Base-by-base conservation (phyloP, 1,284 basidiomycete genomes). In the Cryptococcus deneoformans region DNA sequence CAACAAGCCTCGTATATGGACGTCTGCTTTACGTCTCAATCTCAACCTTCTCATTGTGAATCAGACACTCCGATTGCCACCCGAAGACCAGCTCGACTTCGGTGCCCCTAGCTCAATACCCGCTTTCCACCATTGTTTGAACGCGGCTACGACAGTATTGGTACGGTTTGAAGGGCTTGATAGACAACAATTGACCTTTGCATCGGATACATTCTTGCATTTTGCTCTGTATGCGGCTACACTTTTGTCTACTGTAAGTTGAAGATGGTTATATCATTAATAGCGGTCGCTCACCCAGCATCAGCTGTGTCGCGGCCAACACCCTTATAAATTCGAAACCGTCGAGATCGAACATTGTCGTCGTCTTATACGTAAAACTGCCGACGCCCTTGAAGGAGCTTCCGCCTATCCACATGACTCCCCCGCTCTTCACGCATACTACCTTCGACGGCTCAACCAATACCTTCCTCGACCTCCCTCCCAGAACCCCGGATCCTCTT, bases 171-270 rank as follows among this genome's bases (percentile, higher is more conserved):
- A 67, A 59, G 63, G 58, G 37, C 56, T 73, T 9, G 64, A 67
- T 34, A 60, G 61, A 52, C 46, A 59, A 49, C 65, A 70, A 50
- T 42, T 70, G 46, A 67, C 68, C 2, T 73, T 64, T 45, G 71
- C 69, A 5, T 66, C 69, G 1, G 71, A 73, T 50, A 73, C 71
- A 5, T 57, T 73, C 20, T 58, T 73, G 16, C 71, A 73, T 58
- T 73, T 73, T 48, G 64, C 71, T 36, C 62, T 73, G 34, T 73
- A 73, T 54, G 71, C 71, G 4, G 68, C 65, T 0, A 71, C 68
- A 10, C 64, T 73, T 50, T 58, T 73, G 12, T 71, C 66, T 51
- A 64, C 63, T 10, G 65, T 65, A 50, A 58, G 65, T 60, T 50
- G 29, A 29, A 29, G 29, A 29, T 29, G 29, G 29, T 29, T 29